Evolutionary conservation across 106 monocot species (phyloP).

Genomic region (Posidonia australis): DNA sequence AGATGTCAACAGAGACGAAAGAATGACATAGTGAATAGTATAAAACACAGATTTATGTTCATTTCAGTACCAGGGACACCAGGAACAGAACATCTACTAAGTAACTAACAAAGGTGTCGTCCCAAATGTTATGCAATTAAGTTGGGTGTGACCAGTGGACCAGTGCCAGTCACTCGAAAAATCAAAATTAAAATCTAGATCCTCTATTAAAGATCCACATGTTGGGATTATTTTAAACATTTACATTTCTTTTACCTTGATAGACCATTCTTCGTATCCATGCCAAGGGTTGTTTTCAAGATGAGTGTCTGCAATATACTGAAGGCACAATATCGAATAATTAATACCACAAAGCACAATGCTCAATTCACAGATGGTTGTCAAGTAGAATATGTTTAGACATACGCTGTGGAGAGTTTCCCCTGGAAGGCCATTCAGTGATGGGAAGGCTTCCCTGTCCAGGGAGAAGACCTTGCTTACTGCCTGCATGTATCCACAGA

Average conservation of each 20-base stretch:
- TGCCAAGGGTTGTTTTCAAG: slow-evolving; percentile 89
- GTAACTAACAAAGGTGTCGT: no score
- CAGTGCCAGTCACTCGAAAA: no score
- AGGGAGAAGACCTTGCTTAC: slow-evolving; percentile 71
- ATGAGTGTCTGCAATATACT: slow-evolving; percentile 82
- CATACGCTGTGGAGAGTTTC: slow-evolving; percentile 91
- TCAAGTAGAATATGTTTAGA: neutral
- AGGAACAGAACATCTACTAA: no score
- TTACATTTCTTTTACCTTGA: slow-evolving; percentile 49
- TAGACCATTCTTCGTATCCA: slow-evolving; percentile 67
- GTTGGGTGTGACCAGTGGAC: no score
- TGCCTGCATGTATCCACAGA: slow-evolving; percentile 37
- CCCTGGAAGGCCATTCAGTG: slow-evolving; percentile 62
- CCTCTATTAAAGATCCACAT: no score
- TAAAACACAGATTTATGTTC: no score
- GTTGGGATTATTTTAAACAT: no score
- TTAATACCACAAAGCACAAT: neutral
- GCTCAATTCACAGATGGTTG: neutral
- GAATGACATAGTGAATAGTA: no score
- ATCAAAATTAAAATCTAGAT: no score
- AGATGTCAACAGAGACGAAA: neutral
- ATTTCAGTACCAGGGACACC: no score
- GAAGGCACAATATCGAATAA: neutral
- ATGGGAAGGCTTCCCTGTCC: slow-evolving; percentile 80
- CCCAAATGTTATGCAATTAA: no score